Evolutionary conservation across 768 basidiomycete genomes (phyloP), one percentile per base, ranked within the genome.

Genomic region (Dentipellis sp.): DNA sequence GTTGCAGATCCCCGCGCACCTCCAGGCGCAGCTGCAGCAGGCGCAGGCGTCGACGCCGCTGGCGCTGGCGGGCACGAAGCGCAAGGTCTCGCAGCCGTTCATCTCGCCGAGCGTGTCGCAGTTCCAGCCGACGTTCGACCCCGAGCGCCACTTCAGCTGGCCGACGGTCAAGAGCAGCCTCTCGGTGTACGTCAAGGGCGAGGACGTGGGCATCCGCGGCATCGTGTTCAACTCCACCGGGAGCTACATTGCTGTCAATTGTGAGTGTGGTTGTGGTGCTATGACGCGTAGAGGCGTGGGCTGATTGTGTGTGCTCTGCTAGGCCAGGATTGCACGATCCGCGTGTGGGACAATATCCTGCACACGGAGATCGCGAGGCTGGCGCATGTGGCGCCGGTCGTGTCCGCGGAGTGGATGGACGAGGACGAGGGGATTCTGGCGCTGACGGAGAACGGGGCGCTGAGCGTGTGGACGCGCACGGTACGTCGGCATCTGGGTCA

Each of bases 391-490:
- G 69, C 78, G 48, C 68, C 69, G 2, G 68, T 82, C 9, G 66
- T 78, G 23, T 72, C 74, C 9, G 71, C 81, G 7, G 74, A 74
- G 49, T 88, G 86, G 86, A 74, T 86, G 72, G 61, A 60, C 3
- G 56, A 57, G 6, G 61, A 61, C 34, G 56, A 54, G 7, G 59
- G 56, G 10, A 52, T 62, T 10, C 54, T 62, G 38, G 53, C 54
- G n/a, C 36, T 62, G 37, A 74, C 73, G 34, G 79, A 82, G 56
- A 65, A 72, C 56, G 84, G 79, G 2, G 72, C 86, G 17, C 65
- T 87, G 17, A 72, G 78, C n/a, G 69, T 86, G 53, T 86, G 84
- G 83, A 80, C 76, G 11, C 72, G 74, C 47, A 74, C 69, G 59
- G 83, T 82, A 62, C 67, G 79, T 69, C 38, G 29, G 29, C 29